Conservation (phyloP, 1,139 yeast species). For the Eremothecium cymbalariae region DNA sequence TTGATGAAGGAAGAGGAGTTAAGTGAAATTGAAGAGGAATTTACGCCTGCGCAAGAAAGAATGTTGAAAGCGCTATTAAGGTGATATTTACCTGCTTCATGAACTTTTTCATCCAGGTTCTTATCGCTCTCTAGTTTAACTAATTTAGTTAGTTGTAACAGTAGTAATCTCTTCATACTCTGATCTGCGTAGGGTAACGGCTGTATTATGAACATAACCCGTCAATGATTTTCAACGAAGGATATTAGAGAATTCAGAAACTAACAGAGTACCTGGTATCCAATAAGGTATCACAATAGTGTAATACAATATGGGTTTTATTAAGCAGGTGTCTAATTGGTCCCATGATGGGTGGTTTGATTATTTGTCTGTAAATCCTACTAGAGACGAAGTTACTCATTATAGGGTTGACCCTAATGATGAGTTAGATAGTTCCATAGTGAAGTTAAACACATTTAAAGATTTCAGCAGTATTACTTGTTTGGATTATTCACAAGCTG, state of each 20-base stretch:
- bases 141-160: no score
- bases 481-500: slow-evolving; percentile 51
- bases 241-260: not conserved
- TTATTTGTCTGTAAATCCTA: slow-evolving; percentile 33
- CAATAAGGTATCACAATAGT: not conserved
- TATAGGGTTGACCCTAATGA: slow-evolving; percentile 29
- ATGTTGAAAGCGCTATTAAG: slow-evolving; percentile 8
- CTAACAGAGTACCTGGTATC: not conserved
- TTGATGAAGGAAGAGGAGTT: slow-evolving; percentile 28
- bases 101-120: no score
- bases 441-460: slow-evolving; percentile 44
- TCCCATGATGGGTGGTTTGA: slow-evolving; percentile 26
- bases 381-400: slow-evolving; percentile 33
- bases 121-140: no score
- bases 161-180: no score
- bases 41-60: slow-evolving; percentile 14
- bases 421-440: slow-evolving; percentile 37
- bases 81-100: slow-evolving; percentile 1
- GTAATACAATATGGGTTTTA: slow-evolving; percentile 24
- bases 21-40: slow-evolving; percentile 34
- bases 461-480: slow-evolving; percentile 72
- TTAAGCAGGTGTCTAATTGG: slow-evolving; percentile 29
- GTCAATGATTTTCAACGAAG: no score
- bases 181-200: no score
- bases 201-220: no score